Evolutionary conservation across 768 basidiomycete genomes (phyloP), one percentile per base, ranked within the genome.

Genomic region (Termitomyces sp.): DNA sequence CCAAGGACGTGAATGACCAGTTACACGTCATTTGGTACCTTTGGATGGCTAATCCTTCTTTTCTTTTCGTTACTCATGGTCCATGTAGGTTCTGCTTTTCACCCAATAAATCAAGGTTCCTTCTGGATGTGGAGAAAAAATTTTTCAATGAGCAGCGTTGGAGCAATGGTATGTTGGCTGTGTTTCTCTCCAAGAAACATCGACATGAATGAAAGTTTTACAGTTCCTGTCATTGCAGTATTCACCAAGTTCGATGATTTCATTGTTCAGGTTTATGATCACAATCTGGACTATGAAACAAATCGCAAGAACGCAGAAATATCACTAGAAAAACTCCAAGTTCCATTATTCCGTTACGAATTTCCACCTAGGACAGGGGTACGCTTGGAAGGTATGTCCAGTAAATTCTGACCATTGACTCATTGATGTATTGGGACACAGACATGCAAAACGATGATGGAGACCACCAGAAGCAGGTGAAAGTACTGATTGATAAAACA

Each of bases 221-320:
- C 45, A 56, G 55, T 56, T 15, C 55, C 55, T 8, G 34, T 53
- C 24, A 53, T 53, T 53, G 52, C 52, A 30, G 37, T 53, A n/a
- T 53, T 45, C 30, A 55, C 54, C 13, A 55, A 55, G 16, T 55
- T 44, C 9, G 42, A 55, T 34, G 54, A 55, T 44, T 44, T 54
- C 22, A 54, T 41, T 4, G n/a, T 27, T 31, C 54, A 55, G 39
- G 44, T 45, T 1, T 44, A 34, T 34, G 42, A 44, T 44, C 33
- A 7, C 15, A 42, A 22, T 15, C 31, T 55, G 54, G 44, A 45
- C n/a, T 31, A 45, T n/a, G 2, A 33, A 33, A 45, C 15, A 34
- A 55, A 55, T 45, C 30, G 24, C n/a, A 34, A 55, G 16, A 45
- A 55, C 9, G 54, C 44, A 12, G 54, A 44, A 33, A 47, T 2